Conservation (phyloP, 306 rosid genomes). For the Glycyrrhiza uralensis region DNA sequence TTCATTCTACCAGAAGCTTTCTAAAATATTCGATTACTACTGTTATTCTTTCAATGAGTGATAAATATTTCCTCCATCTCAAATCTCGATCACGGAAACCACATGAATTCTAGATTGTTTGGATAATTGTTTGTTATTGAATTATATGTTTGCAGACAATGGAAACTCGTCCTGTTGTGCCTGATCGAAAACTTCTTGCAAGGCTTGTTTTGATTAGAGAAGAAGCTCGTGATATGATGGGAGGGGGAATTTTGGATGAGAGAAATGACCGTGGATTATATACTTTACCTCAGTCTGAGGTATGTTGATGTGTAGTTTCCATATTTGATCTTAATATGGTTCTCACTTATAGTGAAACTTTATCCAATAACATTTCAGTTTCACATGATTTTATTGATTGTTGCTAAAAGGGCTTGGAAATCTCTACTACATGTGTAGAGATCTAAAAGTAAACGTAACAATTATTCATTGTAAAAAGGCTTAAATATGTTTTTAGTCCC, state of each 20-base stretch:
- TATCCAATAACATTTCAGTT: background rate
- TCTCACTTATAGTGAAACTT: background rate
- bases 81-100: background rate
- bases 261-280: conserved; percentile 83
- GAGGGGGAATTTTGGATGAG: conserved; percentile 90
- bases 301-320: conserved; percentile 26
- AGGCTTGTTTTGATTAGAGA: conserved; percentile 97
- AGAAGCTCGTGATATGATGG: conserved; percentile 98
- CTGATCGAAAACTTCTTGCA: conserved; percentile 88
- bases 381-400: background rate
- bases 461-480: background rate
- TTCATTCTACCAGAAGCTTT: background rate
- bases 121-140: conserved; percentile 14
- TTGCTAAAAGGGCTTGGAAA: conserved; percentile 13
- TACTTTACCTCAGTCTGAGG: conserved; percentile 95
- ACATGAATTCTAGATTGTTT: background rate
- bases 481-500: no score
- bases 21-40: background rate
- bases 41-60: background rate
- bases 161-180: conserved; percentile 90
- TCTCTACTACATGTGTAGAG: background rate
- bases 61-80: background rate
- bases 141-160: conserved; percentile 56
- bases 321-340: conserved; percentile 16
- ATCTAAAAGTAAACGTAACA: background rate